Evolutionary conservation across 176 grass and related monocot genomes (phyloP), one percentile per base, ranked within the genome.

Genomic region (Oryza coarctata): DNA sequence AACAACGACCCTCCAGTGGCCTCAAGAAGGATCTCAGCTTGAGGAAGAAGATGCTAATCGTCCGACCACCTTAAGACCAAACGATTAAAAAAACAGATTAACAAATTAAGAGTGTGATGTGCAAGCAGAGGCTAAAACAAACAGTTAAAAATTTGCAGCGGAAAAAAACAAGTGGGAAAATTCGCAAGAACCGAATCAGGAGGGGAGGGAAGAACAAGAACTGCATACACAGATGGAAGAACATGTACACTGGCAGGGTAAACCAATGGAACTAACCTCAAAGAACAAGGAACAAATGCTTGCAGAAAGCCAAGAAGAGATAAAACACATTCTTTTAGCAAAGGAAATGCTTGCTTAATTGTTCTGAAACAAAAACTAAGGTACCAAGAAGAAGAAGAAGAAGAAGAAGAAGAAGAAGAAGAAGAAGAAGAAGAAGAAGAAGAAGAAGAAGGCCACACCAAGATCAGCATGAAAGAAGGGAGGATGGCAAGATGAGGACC

Each of bases 391-490:
- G 50, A 52, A 15, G 47, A 5, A 0, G 14, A 20, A 52, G 47
- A 1, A 52, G 36, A 26, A 22, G 50, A 52, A 15, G 47, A 5
- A 0, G 14, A 20, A 52, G 47, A 64, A 64, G 79, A 71, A 63
- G 23, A 43, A 9, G 40, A 1, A 12, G 9, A 43, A 43, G 40
- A 9, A 43, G 10, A 43, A 36, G 38, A 14, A 45, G 43, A 45
- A 14, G 12, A 45, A 11, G 35, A 64, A 64, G 79, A 71, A 63
- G 23, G 17, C 9, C 65, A 6, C 40, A 35, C 2, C 70, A 40
- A 85, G 41, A 82, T 67, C 73, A 82, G 79, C 83, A 74, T 49
- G 61, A 70, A 82, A 82, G 68, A 40, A 83, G 77, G n/a, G 33
- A 67, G 34, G 27, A 75, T 15, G 44, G 81, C 60, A 9, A 63